phyloP scores from a whole-genome alignment of 1,139 yeast species.

The Debaryomycetaceae sp. region DNA sequence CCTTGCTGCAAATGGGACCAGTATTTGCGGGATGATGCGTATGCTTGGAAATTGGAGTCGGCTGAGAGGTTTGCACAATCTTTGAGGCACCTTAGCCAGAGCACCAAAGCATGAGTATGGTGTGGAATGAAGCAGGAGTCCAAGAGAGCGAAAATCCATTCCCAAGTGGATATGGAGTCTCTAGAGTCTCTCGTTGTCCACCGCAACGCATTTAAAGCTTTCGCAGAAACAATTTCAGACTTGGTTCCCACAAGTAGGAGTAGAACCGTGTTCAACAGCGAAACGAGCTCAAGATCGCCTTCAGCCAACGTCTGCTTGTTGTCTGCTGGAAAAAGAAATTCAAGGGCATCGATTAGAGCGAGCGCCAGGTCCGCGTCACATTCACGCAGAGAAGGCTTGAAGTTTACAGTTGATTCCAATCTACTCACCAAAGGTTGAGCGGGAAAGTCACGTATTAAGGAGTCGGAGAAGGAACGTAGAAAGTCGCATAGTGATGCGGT shows the following conservation, averaged over 20 bases:
- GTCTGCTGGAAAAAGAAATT: no score
- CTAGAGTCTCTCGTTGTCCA: slow-evolving; percentile 32
- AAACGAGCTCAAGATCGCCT: slow-evolving; percentile 1
- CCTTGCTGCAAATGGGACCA: slow-evolving; percentile 56
- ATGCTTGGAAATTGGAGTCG: slow-evolving; percentile 17
- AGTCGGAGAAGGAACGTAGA: no score
- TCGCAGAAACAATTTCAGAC: slow-evolving; percentile 20
- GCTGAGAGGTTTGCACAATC: slow-evolving; percentile 7
- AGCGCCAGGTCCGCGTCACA: no score
- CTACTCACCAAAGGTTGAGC: no score
- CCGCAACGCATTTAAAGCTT: slow-evolving; percentile 28
- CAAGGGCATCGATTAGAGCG: no score
- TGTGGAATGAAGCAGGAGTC: slow-evolving; percentile 18
- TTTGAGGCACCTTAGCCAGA: slow-evolving; percentile 46
- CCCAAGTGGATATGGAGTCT: slow-evolving; percentile 31
- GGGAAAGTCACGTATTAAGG: no score
- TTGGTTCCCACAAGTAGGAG: slow-evolving; percentile 20
- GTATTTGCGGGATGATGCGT: slow-evolving; percentile 27
- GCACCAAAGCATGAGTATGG: slow-evolving; percentile 33
- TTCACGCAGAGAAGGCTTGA: no score
- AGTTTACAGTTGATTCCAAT: no score
- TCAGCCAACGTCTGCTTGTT: background rate
- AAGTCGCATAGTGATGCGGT: no score
- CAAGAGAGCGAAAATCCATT: slow-evolving; percentile 28
- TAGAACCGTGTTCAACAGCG: slow-evolving; percentile 15